Base-by-base conservation (phyloP, 2,329 filamentous ascomycete genomes). In the Curvularia sp. region DNA sequence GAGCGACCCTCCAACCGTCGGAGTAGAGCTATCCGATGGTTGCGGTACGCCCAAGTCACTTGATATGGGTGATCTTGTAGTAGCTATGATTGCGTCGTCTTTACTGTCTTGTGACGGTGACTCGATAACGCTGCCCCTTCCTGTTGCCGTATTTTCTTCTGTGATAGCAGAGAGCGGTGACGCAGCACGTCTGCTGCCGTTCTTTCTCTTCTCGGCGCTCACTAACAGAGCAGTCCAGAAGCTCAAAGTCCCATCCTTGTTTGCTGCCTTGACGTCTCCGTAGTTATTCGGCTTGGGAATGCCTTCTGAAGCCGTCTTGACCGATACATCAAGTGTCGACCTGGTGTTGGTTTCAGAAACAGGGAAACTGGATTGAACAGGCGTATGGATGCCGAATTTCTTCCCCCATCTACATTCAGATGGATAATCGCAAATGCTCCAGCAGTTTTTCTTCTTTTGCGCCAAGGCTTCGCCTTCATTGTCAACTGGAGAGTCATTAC, bases 361-460 rank as follows among this genome's bases (percentile, higher is more conserved):
- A 43, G 57, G 50, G 24, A 64, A 63, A 1, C 15, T 24, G 2
- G 31, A 13, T 12, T 60, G 47, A 1, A 66, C 31, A 5, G 74
- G 70, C 2, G 67, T 71, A 5, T 74, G 66, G 0, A 75, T 52
- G 6, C 74, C 74, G 20, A 71, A 70, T 13, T 61, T 62, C 18
- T 61, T 69, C 0, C 71, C 73, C 75, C 75, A 76, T 24, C 79
- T 75, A 60, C 81, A 83, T 51, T 82, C 77, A 28, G 73, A 77
- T 0, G 81, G 81, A 56, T 81, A 83, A 50, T 82, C 78, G 64
- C 81, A 83, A 4, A 49, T 62, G 9, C 70, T 70, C 78, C 79
- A 82, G 67, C 81, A 83, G 57, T 81, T 72, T 38, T 72, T 73
- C 35, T 43, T 38, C 28, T 20, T 31, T 15, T 31, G 8, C 44